phyloP scores from a whole-genome alignment of 1,284 basidiomycete species.

The Sporisorium exsertum region DNA sequence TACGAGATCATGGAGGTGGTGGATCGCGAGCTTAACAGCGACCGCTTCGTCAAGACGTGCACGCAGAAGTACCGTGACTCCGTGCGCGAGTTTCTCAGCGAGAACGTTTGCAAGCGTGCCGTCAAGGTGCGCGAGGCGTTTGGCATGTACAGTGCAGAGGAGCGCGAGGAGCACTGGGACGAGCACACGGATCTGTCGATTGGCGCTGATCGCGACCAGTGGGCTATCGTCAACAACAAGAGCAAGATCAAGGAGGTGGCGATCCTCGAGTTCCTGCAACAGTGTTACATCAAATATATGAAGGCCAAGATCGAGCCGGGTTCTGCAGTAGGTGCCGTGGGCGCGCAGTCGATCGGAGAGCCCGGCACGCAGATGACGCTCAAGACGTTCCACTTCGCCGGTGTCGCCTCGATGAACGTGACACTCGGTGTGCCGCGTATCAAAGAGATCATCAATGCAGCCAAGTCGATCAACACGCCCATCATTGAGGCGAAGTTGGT shows the following conservation, averaged over 20 bases:
- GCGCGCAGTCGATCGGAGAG: conserved; percentile 98
- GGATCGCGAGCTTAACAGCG: conserved; percentile 75
- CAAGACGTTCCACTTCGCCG: conserved; percentile 99
- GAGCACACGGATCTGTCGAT: conserved; percentile 81
- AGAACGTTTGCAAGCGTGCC: conserved; percentile 78
- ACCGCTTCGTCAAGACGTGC: conserved; percentile 73
- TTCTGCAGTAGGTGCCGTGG: conserved; percentile 92
- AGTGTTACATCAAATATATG: conserved; percentile 80
- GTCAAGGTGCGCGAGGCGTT: conserved; percentile 79
- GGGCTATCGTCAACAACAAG: conserved; percentile 84
- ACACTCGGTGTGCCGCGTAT: conserved; percentile 99
- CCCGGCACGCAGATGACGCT: conserved; percentile 99
- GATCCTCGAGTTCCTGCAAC: conserved; percentile 81
- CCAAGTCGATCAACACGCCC: conserved; percentile 95
- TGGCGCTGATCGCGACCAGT: conserved; percentile 76
- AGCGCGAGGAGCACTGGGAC: conserved; percentile 82
- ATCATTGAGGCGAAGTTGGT: conserved; percentile 97
- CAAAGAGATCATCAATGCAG: conserved; percentile 99
- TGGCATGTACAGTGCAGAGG: conserved; percentile 86
- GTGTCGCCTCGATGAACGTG: conserved; percentile 99
- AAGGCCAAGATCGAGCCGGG: conserved; percentile 68
- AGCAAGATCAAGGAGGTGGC: conserved; percentile 88
- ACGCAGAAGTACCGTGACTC: conserved; percentile 82
- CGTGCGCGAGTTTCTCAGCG: conserved; percentile 80
- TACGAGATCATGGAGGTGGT: conserved; percentile 86